Conservation (phyloP, 352 stramenopile species). For the Hyaloperonospora brassicae region DNA sequence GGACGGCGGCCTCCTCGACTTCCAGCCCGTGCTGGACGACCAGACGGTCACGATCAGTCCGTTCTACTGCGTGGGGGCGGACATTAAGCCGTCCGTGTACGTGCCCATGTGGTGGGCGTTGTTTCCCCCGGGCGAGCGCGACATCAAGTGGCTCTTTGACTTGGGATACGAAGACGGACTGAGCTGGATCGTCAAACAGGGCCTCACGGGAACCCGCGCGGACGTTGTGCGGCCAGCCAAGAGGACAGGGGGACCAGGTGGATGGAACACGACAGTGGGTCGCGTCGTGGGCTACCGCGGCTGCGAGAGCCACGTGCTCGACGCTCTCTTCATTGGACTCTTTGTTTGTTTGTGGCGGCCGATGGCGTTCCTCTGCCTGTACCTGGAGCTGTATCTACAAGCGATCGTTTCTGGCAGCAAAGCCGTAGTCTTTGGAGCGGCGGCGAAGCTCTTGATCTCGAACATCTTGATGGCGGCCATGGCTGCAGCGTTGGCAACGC, state of each 20-base stretch:
- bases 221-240: conserved; percentile 48
- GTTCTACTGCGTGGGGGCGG: conserved; percentile 82
- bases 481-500: conserved; percentile 41
- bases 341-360: conserved; percentile 78
- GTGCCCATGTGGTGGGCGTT: conserved; percentile 85
- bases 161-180: conserved; percentile 76
- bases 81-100: conserved; percentile 87
- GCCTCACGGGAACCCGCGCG: conserved; percentile 23
- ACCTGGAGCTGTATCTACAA: conserved; percentile 71
- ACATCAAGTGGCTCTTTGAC: conserved; percentile 82
- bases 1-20: conserved; percentile 78
- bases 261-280: conserved; percentile 66
- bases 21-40: conserved; percentile 67
- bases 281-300: conserved; percentile 68
- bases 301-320: conserved; percentile 57
- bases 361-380: conserved; percentile 68
- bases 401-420: conserved; percentile 61
- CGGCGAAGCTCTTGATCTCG: conserved; percentile 61
- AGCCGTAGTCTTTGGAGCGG: conserved; percentile 55
- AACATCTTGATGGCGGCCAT: conserved; percentile 43
- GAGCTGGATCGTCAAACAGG: conserved; percentile 51
- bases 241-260: conserved; percentile 39
- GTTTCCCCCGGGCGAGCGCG: conserved; percentile 50
- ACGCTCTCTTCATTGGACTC: conserved; percentile 62
- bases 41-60: conserved; percentile 75